Percentiles rank a stretch among this genome's conserved stretches.
phyloP scores from a whole-genome alignment of 768 basidiomycete species.

The Boletellus ananiceps region DNA sequence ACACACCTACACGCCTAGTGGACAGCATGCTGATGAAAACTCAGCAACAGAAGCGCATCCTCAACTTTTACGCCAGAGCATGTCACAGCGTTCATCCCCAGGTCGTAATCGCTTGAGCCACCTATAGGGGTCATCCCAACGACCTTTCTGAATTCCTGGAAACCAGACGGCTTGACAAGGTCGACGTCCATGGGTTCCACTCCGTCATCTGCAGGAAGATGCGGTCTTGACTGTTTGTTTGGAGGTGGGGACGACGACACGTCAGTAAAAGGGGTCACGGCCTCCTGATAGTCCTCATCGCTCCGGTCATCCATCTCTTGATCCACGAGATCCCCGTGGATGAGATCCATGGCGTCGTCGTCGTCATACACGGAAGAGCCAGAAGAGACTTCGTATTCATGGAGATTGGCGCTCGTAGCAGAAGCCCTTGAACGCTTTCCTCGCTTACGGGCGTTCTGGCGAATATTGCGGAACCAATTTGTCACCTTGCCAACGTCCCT shows the following conservation, averaged over 20 bases:
- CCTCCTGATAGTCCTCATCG: conserved; percentile 71
- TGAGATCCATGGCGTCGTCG: conserved; percentile 49
- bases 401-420: conserved; percentile 33
- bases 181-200: conserved; percentile 31
- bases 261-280: conserved; percentile 66
- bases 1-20: conserved; percentile 38
- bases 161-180: conserved; percentile 38
- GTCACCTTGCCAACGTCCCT: conserved; percentile 83
- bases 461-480: conserved; percentile 84
- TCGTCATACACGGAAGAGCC: conserved; percentile 47
- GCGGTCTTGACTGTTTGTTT: conserved; percentile 27
- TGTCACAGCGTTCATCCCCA: conserved; percentile 26
- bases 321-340: conserved; percentile 39
- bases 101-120: conserved; percentile 23
- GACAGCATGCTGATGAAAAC: conserved; percentile 66
- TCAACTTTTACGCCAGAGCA: conserved; percentile 61
- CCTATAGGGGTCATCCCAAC: conserved; percentile 18
- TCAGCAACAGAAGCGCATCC: conserved; percentile 68
- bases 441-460: conserved; percentile 76
- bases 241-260: conserved; percentile 39
- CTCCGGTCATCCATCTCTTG: conserved; percentile 51
- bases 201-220: conserved; percentile 29
- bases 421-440: conserved; percentile 44
- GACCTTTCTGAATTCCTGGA: conserved; percentile 49
- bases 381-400: conserved; percentile 51